phyloP scores from a whole-genome alignment of 2,329 filamentous ascomycete species.

The Verticillium longisporum region DNA sequence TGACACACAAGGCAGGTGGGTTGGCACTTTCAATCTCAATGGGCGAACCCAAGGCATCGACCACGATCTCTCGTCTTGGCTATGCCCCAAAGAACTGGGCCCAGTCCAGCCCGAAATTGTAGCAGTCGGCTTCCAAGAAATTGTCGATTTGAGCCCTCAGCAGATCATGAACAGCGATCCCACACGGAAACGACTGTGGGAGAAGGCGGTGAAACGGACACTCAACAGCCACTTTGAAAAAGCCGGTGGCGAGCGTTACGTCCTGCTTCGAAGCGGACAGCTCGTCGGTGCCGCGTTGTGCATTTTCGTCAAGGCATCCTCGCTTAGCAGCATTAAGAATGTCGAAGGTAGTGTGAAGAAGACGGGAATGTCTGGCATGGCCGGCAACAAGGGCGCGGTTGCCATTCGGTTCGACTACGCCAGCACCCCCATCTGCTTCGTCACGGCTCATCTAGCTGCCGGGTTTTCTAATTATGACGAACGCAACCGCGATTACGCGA shows the following conservation, averaged over 20 bases:
- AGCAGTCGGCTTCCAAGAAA: conserved; percentile 92
- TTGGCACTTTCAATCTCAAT: conserved; percentile 93
- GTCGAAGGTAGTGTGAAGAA: conserved; percentile 96
- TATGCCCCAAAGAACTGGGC: conserved; percentile 58
- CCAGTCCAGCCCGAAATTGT: conserved; percentile 73
- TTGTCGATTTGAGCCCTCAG: conserved; percentile 94
- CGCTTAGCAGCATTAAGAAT: conserved; percentile 80
- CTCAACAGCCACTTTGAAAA: conserved; percentile 65
- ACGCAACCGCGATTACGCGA: conserved; percentile 85
- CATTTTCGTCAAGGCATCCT: conserved; percentile 78
- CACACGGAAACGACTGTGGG: conserved; percentile 77
- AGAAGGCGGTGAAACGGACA: conserved; percentile 68
- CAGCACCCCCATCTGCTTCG: conserved; percentile 87
- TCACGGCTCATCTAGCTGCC: conserved; percentile 92
- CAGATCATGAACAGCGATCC: conserved; percentile 99
- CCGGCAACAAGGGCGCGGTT: conserved; percentile 95
- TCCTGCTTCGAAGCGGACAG: conserved; percentile 84
- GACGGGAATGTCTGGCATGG: conserved; percentile 89
- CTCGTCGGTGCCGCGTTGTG: conserved; percentile 90
- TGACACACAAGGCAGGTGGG: conserved; percentile 32
- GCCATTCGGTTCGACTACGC: conserved; percentile 94
- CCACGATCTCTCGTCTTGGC: conserved; percentile 78
- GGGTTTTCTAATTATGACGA: conserved; percentile 97
- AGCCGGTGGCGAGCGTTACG: conserved; percentile 69
- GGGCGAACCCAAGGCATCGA: conserved; percentile 72